A percentile compares a stretch with the other conserved stretches of the same genome.
These are phyloP conservation scores for Asterella californica DNA, from an alignment of 225 moss, liverwort and hornwort species.

Conservation along the genomic window DNA sequence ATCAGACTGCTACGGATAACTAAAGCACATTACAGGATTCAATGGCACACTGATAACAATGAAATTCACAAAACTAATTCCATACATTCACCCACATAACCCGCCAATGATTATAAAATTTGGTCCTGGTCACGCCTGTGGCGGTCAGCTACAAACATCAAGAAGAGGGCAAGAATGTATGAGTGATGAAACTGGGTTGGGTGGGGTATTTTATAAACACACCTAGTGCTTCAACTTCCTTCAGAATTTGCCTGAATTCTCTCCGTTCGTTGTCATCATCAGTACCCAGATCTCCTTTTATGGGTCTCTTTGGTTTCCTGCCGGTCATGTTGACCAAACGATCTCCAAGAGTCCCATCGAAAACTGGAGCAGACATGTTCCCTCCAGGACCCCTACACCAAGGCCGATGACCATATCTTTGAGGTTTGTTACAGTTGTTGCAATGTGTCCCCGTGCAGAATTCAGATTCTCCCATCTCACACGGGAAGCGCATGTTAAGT, in stretches of 20 bases:
- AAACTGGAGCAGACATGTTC: conserved; percentile 21
- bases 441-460: conserved; percentile 95
- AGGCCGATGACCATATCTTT: conserved; percentile 73
- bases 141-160: not conserved
- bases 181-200: not conserved
- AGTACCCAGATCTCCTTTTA: conserved; percentile 1
- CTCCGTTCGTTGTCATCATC: conserved; percentile 22
- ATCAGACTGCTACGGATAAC: not conserved
- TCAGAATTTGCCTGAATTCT: conserved; percentile 73
- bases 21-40: no score
- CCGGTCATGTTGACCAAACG: conserved; percentile 27
- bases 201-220: not conserved
- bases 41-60: no score
- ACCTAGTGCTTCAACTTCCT: conserved; percentile 91
- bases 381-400: conserved; percentile 51
- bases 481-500: not conserved
- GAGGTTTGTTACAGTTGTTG: conserved; percentile 97
- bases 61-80: no score
- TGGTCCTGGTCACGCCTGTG: no score
- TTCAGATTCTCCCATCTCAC: conserved; percentile 92
- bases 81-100: not conserved
- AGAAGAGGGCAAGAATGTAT: not conserved
- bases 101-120: not conserved
- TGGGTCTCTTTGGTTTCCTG: conserved; percentile 5
- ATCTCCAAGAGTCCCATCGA: conserved; percentile 39